These are phyloP conservation scores for Zoysia matrella DNA, from an alignment of 202 grass and related monocot genomes.

Conservation along the genomic window DNA sequence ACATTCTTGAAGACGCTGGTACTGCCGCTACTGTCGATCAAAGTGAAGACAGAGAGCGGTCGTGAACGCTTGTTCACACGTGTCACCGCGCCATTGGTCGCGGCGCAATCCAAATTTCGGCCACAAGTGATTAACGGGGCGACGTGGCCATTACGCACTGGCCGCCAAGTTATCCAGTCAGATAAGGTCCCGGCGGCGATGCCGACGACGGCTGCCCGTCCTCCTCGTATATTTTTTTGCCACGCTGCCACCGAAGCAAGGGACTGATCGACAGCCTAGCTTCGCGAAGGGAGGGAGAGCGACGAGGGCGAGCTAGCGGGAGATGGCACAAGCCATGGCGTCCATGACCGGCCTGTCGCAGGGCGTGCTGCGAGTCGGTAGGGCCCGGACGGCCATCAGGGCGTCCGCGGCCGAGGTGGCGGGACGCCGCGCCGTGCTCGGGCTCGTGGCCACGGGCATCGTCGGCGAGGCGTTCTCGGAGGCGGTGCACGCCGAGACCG, in stretches of 20 bases:
- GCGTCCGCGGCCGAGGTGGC: conserved; percentile 51
- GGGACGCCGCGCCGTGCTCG: conserved; percentile 68
- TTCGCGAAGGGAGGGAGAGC: not conserved
- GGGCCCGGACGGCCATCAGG: conserved; percentile 50
- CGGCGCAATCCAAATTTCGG: conserved; percentile 40
- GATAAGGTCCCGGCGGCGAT: conserved; percentile 56
- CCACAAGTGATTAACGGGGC: conserved; percentile 17
- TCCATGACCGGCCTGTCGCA: conserved; percentile 88
- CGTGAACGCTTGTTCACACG: not conserved
- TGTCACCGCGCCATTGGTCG: conserved; percentile 32
- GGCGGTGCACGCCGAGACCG: too few species aligned
- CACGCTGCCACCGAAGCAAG: conserved; percentile 32
- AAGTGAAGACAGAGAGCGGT: not conserved
- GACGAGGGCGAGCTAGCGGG: not conserved
- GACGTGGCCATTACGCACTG: conserved; percentile 59
- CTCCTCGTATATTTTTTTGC: conserved; percentile 38
- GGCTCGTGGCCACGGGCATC: conserved; percentile 59
- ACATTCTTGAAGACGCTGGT: not conserved
- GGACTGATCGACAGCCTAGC: conserved; percentile 10
- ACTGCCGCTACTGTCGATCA: not conserved
- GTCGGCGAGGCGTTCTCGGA: too few species aligned
- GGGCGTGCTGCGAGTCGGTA: conserved; percentile 52
- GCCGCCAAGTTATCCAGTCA: conserved; percentile 73
- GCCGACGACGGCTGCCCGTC: conserved; percentile 11
- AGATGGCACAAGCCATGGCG: conserved; percentile 94